These are phyloP conservation scores for Monilinia aucupariae DNA, from an alignment of 2,329 filamentous ascomycete genomes.

Conservation along the genomic window DNA sequence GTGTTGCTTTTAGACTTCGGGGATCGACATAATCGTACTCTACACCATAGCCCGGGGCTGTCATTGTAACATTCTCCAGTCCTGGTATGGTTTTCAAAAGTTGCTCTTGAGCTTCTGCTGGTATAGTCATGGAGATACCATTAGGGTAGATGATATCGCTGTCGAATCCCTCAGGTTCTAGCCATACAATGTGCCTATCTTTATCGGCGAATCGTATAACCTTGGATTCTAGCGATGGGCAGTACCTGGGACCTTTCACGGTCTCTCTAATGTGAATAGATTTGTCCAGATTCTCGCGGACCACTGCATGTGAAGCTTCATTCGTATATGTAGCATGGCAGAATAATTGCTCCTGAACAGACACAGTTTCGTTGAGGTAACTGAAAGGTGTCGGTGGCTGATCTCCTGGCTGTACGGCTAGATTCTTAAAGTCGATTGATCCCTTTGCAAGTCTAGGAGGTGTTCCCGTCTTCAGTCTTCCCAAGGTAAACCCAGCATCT, in stretches of 20 bases:
- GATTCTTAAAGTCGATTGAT: conserved; percentile 69
- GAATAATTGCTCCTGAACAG: conserved; percentile 74
- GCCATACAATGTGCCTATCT: conserved; percentile 82
- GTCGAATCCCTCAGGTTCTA: conserved; percentile 92
- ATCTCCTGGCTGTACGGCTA: conserved; percentile 75
- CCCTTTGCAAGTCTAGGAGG: conserved; percentile 78
- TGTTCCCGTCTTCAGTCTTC: conserved; percentile 90
- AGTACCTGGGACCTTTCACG: conserved; percentile 90
- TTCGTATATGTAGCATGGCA: conserved; percentile 90
- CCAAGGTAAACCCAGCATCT: conserved; percentile 83
- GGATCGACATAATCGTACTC: conserved; percentile 99
- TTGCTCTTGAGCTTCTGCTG: conserved; percentile 76
- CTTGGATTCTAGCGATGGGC: conserved; percentile 91
- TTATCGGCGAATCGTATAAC: conserved; percentile 82
- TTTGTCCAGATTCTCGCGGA: conserved; percentile 86
- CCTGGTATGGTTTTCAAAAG: conserved; percentile 84
- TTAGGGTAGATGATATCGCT: conserved; percentile 92
- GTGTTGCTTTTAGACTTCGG: conserved; percentile 74
- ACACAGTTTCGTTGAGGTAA: conserved; percentile 73
- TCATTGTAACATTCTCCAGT: conserved; percentile 82
- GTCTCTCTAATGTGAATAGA: conserved; percentile 95
- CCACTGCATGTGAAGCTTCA: conserved; percentile 70
- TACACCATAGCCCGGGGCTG: conserved; percentile 92
- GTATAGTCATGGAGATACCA: conserved; percentile 94
- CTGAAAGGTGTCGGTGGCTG: conserved; percentile 85